These are phyloP conservation scores for Austroboletus rostrupii DNA, from an alignment of 1,284 basidiomycete genomes.

Conservation along the genomic window DNA sequence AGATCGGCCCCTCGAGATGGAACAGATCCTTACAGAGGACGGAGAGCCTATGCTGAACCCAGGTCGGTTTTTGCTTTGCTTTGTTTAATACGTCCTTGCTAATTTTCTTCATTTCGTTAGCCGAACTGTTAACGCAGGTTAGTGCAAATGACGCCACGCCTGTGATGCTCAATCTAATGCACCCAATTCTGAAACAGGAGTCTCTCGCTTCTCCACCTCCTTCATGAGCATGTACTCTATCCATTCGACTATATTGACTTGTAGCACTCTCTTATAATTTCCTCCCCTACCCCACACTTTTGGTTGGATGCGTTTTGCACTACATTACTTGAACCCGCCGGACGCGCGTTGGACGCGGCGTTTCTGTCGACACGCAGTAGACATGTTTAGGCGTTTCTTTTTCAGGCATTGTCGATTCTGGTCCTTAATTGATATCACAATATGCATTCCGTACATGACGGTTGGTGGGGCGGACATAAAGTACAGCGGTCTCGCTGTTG, in stretches of 20 bases:
- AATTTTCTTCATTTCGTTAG: slow-evolving; percentile 29
- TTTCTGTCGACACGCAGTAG: slow-evolving; percentile 17
- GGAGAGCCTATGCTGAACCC: slow-evolving; percentile 65
- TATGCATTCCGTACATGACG: slow-evolving; percentile 3
- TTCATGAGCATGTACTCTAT: slow-evolving; percentile 35
- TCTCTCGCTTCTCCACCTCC: slow-evolving; percentile 59
- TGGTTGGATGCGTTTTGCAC: slow-evolving; percentile 13
- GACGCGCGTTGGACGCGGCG: slow-evolving; percentile 11
- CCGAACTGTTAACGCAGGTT: slow-evolving; percentile 62
- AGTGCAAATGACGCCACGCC: slow-evolving; percentile 19
- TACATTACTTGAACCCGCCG: slow-evolving; percentile 24
- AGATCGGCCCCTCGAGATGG: slow-evolving; percentile 38
- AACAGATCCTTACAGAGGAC: slow-evolving; percentile 56
- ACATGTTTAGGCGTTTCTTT: slow-evolving; percentile 12
- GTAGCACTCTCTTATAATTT: slow-evolving; percentile 15
- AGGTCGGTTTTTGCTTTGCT: slow-evolving; percentile 36
- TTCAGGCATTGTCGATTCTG: neutral
- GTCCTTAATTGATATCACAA: slow-evolving; percentile 22
- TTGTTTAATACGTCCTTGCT: neutral
- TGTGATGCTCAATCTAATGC: slow-evolving; percentile 30
- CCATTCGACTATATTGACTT: slow-evolving; percentile 11
- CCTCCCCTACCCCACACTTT: slow-evolving; percentile 9
- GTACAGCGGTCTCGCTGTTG: slow-evolving; percentile 39
- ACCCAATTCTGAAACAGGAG: slow-evolving; percentile 40
- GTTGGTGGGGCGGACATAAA: slow-evolving; percentile 24